Percentiles rank a stretch among this genome's conserved stretches.
phyloP scores from a whole-genome alignment of 257 asterid genomes.

The Primulina tabacum region DNA sequence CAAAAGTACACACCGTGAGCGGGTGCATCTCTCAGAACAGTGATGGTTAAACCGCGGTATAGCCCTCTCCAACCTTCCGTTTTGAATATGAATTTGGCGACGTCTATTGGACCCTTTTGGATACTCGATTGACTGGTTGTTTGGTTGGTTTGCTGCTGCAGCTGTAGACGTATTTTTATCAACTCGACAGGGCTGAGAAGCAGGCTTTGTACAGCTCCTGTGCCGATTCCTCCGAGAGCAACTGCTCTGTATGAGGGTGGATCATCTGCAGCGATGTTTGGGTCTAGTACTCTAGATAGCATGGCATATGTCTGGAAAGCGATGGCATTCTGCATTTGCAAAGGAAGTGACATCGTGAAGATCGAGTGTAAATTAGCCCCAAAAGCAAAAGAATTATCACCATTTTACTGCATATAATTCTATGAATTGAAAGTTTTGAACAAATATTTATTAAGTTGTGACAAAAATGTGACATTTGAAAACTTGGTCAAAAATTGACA shows the following conservation, averaged over 20 bases:
- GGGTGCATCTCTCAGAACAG: constrained; percentile 71
- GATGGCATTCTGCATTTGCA: constrained; percentile 62
- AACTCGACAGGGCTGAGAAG: constrained; percentile 72
- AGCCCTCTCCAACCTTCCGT: constrained; percentile 57
- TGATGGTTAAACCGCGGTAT: constrained; percentile 60
- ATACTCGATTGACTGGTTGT: constrained; percentile 18
- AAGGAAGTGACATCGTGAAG: not conserved
- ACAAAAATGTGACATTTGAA: not conserved
- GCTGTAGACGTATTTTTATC: constrained; percentile 70
- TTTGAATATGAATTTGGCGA: constrained; percentile 42
- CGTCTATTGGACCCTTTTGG: constrained; percentile 46
- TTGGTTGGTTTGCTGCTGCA: constrained; percentile 31
- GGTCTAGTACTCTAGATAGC: constrained; percentile 52
- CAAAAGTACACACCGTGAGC: constrained; percentile 68
- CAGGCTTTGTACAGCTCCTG: constrained; percentile 70
- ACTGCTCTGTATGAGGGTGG: constrained; percentile 68
- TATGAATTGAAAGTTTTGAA: not conserved
- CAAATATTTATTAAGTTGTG: not conserved
- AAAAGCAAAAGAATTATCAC: not conserved
- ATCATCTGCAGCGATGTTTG: constrained; percentile 13
- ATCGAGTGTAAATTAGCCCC: not conserved
- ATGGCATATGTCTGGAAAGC: constrained; percentile 65
- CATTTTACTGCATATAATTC: not conserved
- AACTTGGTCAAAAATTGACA: not conserved
- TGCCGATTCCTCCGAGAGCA: constrained; percentile 55